Percentiles rank a stretch among this genome's conserved stretches.
Conservation (phyloP, 495 filamentous ascomycete genomes). For the Neurospora sp. region DNA sequence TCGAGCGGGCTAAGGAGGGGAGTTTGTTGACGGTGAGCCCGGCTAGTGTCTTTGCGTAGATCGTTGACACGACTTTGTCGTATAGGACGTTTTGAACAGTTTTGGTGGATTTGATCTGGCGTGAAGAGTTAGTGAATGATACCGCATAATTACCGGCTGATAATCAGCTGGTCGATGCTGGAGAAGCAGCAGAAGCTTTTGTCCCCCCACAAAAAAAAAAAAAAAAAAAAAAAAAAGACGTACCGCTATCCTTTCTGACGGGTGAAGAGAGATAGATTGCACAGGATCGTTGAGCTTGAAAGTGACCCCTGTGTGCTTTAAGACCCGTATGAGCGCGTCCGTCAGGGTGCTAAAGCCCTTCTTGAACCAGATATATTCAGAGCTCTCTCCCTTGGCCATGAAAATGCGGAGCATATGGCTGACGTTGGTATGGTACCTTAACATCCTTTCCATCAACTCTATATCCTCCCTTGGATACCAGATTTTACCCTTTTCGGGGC, state of each 20-base stretch:
- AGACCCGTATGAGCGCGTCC: slow-evolving; percentile 32
- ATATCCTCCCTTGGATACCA: background rate
- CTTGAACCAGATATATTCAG: slow-evolving; percentile 34
- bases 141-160: background rate
- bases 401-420: background rate
- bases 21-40: slow-evolving; percentile 32
- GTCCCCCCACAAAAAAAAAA: too few species aligned
- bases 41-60: slow-evolving; percentile 44
- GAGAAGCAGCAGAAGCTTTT: background rate
- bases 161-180: background rate
- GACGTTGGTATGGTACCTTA: background rate
- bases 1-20: slow-evolving; percentile 42
- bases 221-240: too few species aligned
- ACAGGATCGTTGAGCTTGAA: slow-evolving; percentile 40
- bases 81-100: slow-evolving; percentile 23
- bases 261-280: slow-evolving; percentile 15
- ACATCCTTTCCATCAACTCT: background rate
- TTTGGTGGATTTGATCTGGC: slow-evolving; percentile 21
- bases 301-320: slow-evolving; percentile 37
- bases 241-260: slow-evolving; percentile 11
- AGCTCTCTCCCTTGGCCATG: background rate
- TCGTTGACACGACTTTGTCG: slow-evolving; percentile 62
- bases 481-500: background rate
- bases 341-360: slow-evolving; percentile 47
- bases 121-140: background rate